Conservation (phyloP, 2,329 filamentous ascomycete genomes). For the Talaromyces sp. region DNA sequence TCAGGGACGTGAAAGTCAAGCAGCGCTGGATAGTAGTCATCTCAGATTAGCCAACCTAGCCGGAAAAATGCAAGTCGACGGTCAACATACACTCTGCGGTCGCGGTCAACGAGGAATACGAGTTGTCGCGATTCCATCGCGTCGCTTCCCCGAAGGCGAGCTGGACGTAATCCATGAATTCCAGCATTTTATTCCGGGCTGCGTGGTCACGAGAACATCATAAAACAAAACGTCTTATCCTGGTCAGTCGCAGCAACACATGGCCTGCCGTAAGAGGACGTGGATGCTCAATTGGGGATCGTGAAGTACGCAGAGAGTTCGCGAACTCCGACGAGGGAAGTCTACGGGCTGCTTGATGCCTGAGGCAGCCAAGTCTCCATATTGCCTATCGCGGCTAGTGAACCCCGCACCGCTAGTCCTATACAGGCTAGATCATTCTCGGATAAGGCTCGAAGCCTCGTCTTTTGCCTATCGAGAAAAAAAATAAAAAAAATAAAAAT, state of each 20-base stretch:
- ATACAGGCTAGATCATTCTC: slow-evolving; percentile 22
- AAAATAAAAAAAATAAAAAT: slow-evolving; percentile 1
- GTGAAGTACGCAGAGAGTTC: not conserved
- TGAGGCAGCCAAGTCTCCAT: slow-evolving; percentile 9
- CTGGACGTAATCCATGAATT: slow-evolving; percentile 97
- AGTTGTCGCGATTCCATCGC: slow-evolving; percentile 87
- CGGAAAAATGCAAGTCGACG: not conserved
- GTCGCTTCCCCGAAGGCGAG: slow-evolving; percentile 82
- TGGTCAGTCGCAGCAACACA: not conserved
- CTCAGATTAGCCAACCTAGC: not conserved
- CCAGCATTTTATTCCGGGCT: slow-evolving; percentile 62
- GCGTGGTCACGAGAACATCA: not conserved
- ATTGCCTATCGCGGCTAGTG: slow-evolving; percentile 3
- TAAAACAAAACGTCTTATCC: not conserved
- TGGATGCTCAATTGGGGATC: not conserved
- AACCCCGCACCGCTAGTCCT: slow-evolving; percentile 6
- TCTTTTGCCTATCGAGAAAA: slow-evolving; percentile 4
- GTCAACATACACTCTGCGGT: slow-evolving; percentile 66
- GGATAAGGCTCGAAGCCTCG: slow-evolving; percentile 30
- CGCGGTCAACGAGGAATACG: slow-evolving; percentile 79
- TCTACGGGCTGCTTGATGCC: not conserved
- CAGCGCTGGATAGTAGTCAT: slow-evolving; percentile 53
- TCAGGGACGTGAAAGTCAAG: slow-evolving; percentile 84
- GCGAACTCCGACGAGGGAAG: not conserved
- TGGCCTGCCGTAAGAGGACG: not conserved